phyloP scores from a whole-genome alignment of 352 stramenopile genomes.

The Blastocystis sp. region DNA sequence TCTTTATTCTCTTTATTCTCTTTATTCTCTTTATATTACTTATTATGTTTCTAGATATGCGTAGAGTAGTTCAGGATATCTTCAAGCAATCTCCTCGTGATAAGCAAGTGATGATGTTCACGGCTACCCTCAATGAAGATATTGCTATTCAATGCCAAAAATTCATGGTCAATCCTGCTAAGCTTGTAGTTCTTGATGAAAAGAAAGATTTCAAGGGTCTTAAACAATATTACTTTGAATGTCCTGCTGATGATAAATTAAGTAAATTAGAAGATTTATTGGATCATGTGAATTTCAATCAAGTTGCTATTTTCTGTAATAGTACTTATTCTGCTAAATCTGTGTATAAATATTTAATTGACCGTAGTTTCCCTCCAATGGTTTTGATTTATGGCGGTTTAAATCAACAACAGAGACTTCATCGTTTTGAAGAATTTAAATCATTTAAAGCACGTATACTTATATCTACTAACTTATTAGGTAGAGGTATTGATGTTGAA shows the following conservation, averaged over 20 bases:
- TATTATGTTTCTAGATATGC: slow-evolving; percentile 66
- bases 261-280: slow-evolving; percentile 96
- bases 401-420: slow-evolving; percentile 56
- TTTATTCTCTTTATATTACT: background rate
- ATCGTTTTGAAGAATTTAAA: slow-evolving; percentile 97
- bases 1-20: too few relatives aligned
- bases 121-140: slow-evolving; percentile 92
- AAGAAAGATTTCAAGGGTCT: slow-evolving; percentile 71
- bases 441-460: slow-evolving; percentile 97
- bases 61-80: slow-evolving; percentile 93
- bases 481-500: slow-evolving; percentile 99
- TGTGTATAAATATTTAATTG: background rate
- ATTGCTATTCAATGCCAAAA: slow-evolving; percentile 94
- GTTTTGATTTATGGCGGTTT: background rate
- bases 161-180: too few relatives aligned
- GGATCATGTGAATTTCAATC: slow-evolving; percentile 98
- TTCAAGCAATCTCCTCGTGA: slow-evolving; percentile 93
- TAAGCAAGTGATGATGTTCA: slow-evolving; percentile 98
- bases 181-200: slow-evolving; percentile 61
- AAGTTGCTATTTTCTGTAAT: slow-evolving; percentile 69
- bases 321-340: background rate
- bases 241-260: slow-evolving; percentile 99
- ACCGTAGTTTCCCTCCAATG: background rate
- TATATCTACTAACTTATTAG: slow-evolving; percentile 96
- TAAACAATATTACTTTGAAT: slow-evolving; percentile 99